phyloP scores from a whole-genome alignment of 2,329 filamentous ascomycete species.

The Ophiostoma ips region DNA sequence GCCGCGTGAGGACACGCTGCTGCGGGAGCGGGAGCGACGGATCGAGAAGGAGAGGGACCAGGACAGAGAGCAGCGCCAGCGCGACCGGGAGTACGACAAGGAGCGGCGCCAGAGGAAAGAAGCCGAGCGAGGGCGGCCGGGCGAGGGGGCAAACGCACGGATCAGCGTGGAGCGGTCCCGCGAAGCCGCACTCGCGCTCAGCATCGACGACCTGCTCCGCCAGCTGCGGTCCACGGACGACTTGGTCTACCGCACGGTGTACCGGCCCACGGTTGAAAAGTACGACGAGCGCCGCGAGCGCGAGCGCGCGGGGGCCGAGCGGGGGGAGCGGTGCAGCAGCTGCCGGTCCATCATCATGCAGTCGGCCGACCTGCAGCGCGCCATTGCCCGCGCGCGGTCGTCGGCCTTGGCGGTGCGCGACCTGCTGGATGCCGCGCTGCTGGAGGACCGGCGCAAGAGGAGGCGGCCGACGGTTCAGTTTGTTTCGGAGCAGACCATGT shows the following conservation, averaged over 20 bases:
- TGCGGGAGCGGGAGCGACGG: background rate
- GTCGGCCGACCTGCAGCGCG: background rate
- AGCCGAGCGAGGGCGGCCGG: background rate
- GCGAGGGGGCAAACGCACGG: background rate
- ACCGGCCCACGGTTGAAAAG: background rate
- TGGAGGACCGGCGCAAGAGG: background rate
- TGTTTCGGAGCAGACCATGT: background rate
- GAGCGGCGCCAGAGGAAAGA: background rate
- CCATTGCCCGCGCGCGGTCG: background rate
- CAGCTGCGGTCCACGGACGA: conserved; percentile 7
- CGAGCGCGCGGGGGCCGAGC: too few species aligned
- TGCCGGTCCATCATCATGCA: background rate
- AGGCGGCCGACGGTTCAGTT: background rate
- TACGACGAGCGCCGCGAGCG: background rate
- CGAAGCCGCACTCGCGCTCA: background rate
- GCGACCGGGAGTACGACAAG: background rate
- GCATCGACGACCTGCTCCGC: conserved; percentile 6
- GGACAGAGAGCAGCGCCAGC: background rate
- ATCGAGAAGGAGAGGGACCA: background rate
- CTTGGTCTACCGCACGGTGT: conserved; percentile 2
- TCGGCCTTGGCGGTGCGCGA: background rate
- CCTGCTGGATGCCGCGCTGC: background rate
- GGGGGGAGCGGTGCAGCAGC: background rate
- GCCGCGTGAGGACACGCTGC: background rate
- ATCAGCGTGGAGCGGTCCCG: background rate